phyloP scores from a whole-genome alignment of 2,329 filamentous ascomycete species.

The Endoconidiophora polonica region DNA sequence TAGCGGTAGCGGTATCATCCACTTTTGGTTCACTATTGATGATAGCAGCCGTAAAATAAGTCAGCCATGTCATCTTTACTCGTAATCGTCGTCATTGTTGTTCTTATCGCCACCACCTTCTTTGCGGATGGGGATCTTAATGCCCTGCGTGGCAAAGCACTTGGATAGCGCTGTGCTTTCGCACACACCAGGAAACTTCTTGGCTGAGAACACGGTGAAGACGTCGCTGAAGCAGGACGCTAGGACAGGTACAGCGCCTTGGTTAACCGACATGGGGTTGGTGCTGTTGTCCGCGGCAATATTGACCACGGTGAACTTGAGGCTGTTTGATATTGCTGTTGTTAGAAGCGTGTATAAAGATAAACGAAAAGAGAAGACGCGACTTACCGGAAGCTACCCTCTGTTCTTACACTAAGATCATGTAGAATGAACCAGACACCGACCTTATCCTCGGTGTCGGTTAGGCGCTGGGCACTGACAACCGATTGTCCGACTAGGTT shows the following conservation, averaged over 20 bases:
- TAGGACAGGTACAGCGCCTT: conserved; percentile 61
- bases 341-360: not conserved
- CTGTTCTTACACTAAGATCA: conserved; percentile 84
- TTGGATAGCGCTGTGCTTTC: conserved; percentile 86
- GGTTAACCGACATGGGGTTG: conserved; percentile 40
- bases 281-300: conserved; percentile 31
- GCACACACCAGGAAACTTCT: conserved; percentile 96
- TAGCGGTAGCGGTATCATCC: too few species aligned
- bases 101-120: conserved; percentile 40
- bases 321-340: conserved; percentile 22
- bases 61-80: conserved; percentile 21
- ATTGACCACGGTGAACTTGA: conserved; percentile 66
- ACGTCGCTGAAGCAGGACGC: conserved; percentile 73
- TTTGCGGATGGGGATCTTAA: conserved; percentile 92
- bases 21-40: too few species aligned
- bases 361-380: not conserved
- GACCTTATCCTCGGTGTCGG: conserved; percentile 60
- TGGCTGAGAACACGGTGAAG: conserved; percentile 90
- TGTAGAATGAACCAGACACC: conserved; percentile 96
- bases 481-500: conserved; percentile 88
- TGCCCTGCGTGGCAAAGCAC: conserved; percentile 80
- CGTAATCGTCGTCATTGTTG: conserved; percentile 33
- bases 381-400: conserved; percentile 69
- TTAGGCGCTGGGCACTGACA: conserved; percentile 72
- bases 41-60: too few species aligned